phyloP scores from a whole-genome alignment of 169 alveolate genomes.

The Eimeria maxima region DNA sequence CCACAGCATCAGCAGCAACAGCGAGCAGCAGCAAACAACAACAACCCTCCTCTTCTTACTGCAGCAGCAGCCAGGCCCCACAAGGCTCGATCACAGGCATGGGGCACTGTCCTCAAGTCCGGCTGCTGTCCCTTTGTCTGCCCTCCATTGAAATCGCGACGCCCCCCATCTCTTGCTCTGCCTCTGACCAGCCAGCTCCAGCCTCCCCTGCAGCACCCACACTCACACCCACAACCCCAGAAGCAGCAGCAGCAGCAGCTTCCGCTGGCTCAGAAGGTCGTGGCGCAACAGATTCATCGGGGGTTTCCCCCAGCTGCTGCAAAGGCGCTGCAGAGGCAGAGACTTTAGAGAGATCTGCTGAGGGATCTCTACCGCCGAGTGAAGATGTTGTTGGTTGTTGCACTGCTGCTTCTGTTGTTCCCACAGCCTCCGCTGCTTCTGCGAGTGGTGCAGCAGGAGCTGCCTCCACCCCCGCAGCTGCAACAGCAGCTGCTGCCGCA shows the following conservation, averaged over 20 bases:
- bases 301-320: neutral
- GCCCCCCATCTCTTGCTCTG: neutral
- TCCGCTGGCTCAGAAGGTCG: neutral
- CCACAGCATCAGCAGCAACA: slow-evolving; percentile 30
- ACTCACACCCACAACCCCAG: neutral
- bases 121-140: slow-evolving; percentile 66
- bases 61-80: slow-evolving; percentile 8
- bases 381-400: neutral
- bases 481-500: slow-evolving; percentile 50
- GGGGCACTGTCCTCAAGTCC: slow-evolving; percentile 17
- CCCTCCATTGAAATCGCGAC: slow-evolving; percentile 7
- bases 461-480: neutral
- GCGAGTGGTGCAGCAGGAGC: neutral
- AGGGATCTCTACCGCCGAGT: neutral
- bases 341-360: neutral
- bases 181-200: neutral
- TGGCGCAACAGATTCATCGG: neutral
- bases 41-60: neutral
- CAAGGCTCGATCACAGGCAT: neutral
- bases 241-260: neutral
- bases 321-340: neutral
- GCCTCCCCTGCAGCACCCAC: neutral
- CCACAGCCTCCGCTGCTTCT: neutral
- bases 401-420: slow-evolving; percentile 9
- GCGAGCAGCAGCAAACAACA: slow-evolving; percentile 27